Evolutionary conservation across 2,329 filamentous ascomycete species (phyloP), one percentile per base, ranked within the genome.

Genomic region (Botrytis hyacinthi): DNA sequence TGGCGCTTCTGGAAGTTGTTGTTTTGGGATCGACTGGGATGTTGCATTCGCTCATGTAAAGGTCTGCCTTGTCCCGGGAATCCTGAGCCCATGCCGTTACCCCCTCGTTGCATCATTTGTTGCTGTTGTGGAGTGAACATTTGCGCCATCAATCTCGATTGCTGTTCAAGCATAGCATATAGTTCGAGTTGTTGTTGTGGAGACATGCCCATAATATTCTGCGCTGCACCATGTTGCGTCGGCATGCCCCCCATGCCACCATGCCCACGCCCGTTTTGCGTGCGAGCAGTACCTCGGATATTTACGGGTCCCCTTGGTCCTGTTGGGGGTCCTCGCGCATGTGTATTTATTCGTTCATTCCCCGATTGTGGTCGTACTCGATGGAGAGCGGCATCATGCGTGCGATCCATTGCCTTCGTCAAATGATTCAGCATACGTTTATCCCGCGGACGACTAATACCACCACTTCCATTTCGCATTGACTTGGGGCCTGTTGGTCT

Each of bases 401-500:
- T 86, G 75, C 95, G 91, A 79, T 97, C 93, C 89, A 97, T 91
- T 22, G 91, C 90, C 79, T 93, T 93, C 81, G 92, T 90, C 80
- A 97, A 88, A 78, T 98, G 94, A 68, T 94, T 93, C 73, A 98
- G 86, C 86, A 98, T 90, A 75, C 93, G 90, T 82, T 94, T 94
- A 74, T 93, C 92, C 77, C 93, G 90, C 35, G 89, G 87, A 72
- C 87, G 86, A 80, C 61, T 82, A 32, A 72, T 60, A 80, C 74
- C 80, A 74, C 79, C 83, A 71, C 81, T 83, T 71, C 89, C 89
- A 81, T 92, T 93, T 80, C 96, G 92, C 94, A 98, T 97, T 48
- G 95, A 94, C 82, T 95, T 96, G 29, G 96, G 96, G 73, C 95
- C 96, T 70, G 94, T 98, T 16, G 96, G 96, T 80, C 95, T 98